These are phyloP conservation scores for Cochlearia excelsa DNA, from an alignment of 345 rosid species.

Conservation along the genomic window DNA sequence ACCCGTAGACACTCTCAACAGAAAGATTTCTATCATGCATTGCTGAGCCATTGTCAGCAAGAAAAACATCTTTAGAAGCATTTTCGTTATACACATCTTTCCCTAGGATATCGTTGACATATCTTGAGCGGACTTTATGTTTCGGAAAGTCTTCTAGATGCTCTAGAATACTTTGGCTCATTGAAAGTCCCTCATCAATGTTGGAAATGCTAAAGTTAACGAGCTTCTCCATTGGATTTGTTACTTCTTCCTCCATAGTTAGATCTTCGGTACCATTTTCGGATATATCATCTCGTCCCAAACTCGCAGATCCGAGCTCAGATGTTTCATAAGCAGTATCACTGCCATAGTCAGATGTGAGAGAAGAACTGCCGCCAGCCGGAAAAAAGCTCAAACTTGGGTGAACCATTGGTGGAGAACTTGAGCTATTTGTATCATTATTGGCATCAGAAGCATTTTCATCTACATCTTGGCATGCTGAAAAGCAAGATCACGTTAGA, in stretches of 20 bases:
- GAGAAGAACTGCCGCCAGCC: conserved; percentile 55
- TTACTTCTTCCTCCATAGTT: conserved; percentile 67
- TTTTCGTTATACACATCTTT: conserved; percentile 56
- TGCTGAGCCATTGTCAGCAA: conserved; percentile 46
- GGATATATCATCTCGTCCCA: conserved; percentile 62
- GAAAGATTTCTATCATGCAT: conserved; percentile 69
- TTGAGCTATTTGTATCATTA: conserved; percentile 42
- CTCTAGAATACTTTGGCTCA: conserved; percentile 92
- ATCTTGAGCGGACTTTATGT: conserved; percentile 55
- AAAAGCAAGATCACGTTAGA: conserved; percentile 32
- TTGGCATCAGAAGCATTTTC: conserved; percentile 51
- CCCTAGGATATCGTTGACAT: conserved; percentile 43
- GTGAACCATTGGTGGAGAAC: conserved; percentile 45
- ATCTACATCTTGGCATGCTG: conserved; percentile 89
- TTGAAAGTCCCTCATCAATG: conserved; percentile 91
- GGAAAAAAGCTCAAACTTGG: conserved; percentile 51
- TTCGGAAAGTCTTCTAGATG: conserved; percentile 83
- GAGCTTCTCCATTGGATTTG: conserved; percentile 82
- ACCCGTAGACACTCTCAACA: conserved; percentile 66
- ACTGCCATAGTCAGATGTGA: conserved; percentile 90
- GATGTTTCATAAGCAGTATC: conserved; percentile 93
- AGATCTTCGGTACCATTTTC: conserved; percentile 70
- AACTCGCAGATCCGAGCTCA: conserved; percentile 78
- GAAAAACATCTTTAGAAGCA: conserved; percentile 47
- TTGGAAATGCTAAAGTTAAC: conserved; percentile 84